Conservation (phyloP, 768 basidiomycete genomes). For the Serendipita vermifera region DNA sequence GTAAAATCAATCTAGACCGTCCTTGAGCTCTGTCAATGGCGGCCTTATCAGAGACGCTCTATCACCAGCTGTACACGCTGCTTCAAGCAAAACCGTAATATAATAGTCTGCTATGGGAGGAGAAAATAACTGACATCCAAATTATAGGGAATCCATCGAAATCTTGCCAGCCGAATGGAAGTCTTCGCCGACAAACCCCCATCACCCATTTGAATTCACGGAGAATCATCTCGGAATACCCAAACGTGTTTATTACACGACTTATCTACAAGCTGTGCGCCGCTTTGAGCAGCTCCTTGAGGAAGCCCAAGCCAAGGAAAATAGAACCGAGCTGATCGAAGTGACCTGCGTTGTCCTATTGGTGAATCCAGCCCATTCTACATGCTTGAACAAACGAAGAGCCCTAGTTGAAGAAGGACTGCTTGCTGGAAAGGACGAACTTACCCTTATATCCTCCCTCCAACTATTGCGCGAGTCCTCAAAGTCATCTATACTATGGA, state of each 20-base stretch:
- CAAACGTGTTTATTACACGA: conserved; percentile 38
- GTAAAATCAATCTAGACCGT: too few relatives aligned
- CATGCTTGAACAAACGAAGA: conserved; percentile 52
- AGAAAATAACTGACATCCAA: neutral
- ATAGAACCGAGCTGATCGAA: conserved; percentile 18
- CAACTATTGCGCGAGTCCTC: conserved; percentile 40
- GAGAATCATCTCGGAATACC: conserved; percentile 56
- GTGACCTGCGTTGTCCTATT: conserved; percentile 43
- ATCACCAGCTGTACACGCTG: neutral
- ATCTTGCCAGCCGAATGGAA: neutral
- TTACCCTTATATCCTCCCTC: conserved; percentile 35
- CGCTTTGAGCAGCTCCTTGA: conserved; percentile 21
- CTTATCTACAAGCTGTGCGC: conserved; percentile 36
- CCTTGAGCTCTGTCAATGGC: too few relatives aligned
- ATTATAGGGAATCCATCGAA: neutral
- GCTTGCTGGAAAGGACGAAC: conserved; percentile 34
- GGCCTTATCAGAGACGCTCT: too few relatives aligned
- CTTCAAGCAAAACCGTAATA: neutral
- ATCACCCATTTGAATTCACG: conserved; percentile 39
- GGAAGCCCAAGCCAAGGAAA: neutral
- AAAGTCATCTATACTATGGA: conserved; percentile 58
- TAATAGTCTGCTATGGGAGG: neutral
- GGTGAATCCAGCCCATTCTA: conserved; percentile 55
- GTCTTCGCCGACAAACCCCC: conserved; percentile 3
- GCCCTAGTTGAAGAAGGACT: conserved; percentile 30